Conservation (phyloP, 2,329 filamentous ascomycete genomes). For the Daldinia sp. region DNA sequence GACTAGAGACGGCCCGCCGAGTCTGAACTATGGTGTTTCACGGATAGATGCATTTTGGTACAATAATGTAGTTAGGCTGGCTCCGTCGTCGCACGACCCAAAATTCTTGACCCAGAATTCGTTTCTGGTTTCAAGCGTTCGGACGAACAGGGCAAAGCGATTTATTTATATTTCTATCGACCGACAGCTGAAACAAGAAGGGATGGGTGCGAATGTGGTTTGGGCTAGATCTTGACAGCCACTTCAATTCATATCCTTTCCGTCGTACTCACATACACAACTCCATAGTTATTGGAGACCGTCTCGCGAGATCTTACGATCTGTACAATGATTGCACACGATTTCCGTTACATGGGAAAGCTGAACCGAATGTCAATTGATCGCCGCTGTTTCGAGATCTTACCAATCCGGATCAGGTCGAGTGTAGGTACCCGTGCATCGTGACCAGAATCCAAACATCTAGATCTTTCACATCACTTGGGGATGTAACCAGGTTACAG, state of each 20-base stretch:
- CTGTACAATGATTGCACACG: not conserved
- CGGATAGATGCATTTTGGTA: conserved; percentile 31
- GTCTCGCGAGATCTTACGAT: conserved; percentile 17
- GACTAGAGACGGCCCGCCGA: conserved; percentile 49
- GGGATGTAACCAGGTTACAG: not conserved
- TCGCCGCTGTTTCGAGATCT: conserved; percentile 14
- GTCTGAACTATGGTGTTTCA: conserved; percentile 23
- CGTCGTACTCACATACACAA: not conserved
- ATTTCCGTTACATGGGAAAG: conserved; percentile 11
- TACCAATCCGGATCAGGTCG: not conserved
- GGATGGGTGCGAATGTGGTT: conserved; percentile 13
- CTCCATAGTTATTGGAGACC: not conserved
- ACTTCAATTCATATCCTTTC: conserved; percentile 8
- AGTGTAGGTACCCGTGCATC: not conserved
- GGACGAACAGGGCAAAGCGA: conserved; percentile 12
- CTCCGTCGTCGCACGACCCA: conserved; percentile 12
- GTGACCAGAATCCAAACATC: not conserved
- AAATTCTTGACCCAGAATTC: conserved; percentile 22
- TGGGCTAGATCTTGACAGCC: conserved; percentile 3
- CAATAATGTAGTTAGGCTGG: conserved; percentile 10
- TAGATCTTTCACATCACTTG: not conserved
- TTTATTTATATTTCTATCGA: conserved; percentile 22
- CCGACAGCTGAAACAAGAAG: conserved; percentile 24
- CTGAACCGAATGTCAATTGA: conserved; percentile 12
- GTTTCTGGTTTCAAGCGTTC: conserved; percentile 29